Conservation (phyloP, 2,329 filamentous ascomycete species). For the Beauveria asiatica region DNA sequence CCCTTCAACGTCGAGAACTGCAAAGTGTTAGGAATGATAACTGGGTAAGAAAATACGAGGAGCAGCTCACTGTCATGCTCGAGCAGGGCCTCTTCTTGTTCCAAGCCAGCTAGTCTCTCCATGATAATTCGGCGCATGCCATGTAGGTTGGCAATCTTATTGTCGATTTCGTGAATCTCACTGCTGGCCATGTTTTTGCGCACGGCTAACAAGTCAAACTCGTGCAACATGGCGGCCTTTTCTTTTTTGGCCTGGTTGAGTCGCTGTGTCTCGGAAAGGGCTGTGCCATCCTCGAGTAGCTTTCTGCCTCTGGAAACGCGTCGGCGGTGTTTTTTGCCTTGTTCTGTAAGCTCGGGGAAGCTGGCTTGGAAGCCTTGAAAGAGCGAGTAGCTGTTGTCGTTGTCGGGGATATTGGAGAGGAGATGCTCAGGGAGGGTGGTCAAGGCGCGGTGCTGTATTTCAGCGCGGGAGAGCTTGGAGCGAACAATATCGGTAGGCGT, state of each 20-base stretch:
- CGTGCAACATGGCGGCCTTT: constrained; percentile 69
- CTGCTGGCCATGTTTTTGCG: constrained; percentile 96
- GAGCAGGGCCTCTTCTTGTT: constrained; percentile 82
- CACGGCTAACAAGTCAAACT: constrained; percentile 82
- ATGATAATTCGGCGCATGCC: constrained; percentile 89
- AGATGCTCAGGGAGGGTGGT: constrained; percentile 86
- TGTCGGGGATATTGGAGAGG: constrained; percentile 78
- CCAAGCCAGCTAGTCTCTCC: constrained; percentile 74
- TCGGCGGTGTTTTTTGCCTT: constrained; percentile 61
- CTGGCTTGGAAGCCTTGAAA: constrained; percentile 96
- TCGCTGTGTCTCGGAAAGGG: constrained; percentile 46
- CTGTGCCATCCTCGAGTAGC: constrained; percentile 57
- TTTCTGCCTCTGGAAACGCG: constrained; percentile 68
- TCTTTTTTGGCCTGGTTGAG: constrained; percentile 72
- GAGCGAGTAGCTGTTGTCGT: constrained; percentile 78
- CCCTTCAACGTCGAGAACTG: constrained; percentile 55
- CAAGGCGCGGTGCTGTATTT: constrained; percentile 90
- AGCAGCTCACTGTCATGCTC: constrained; percentile 70
- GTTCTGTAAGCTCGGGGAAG: constrained; percentile 62
- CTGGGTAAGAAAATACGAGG: not conserved
- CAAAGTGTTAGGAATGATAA: constrained; percentile 22
- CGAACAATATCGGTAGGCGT: constrained; percentile 91
- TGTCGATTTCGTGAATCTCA: constrained; percentile 93
- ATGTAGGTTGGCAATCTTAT: constrained; percentile 87
- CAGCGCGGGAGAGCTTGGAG: constrained; percentile 77